Evolutionary conservation across 768 basidiomycete species (phyloP).

Genomic region (Serendipita vermifera): DNA sequence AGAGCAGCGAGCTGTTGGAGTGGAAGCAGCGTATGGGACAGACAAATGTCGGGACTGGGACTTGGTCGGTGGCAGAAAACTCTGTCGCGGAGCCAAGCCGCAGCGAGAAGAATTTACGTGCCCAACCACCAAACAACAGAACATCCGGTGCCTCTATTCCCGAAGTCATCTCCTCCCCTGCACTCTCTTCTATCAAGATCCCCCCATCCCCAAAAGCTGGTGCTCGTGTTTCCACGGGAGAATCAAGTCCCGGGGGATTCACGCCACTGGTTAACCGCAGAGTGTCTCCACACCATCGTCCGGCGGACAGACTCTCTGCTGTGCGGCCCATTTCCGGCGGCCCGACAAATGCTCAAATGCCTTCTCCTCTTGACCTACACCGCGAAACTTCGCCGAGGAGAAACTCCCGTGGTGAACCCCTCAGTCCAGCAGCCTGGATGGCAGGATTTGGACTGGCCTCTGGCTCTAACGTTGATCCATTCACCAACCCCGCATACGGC

Average conservation of each 20-base stretch:
- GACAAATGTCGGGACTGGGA: too few relatives aligned
- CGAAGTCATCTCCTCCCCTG: too few relatives aligned
- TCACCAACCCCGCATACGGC: neutral
- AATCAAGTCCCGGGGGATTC: too few relatives aligned
- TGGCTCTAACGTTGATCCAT: neutral
- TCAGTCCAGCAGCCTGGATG: constrained; percentile 5
- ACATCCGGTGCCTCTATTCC: too few relatives aligned
- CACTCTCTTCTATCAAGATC: too few relatives aligned
- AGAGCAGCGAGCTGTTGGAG: constrained; percentile 4
- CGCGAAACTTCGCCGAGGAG: neutral
- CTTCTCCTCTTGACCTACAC: neutral
- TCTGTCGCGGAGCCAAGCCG: too few relatives aligned
- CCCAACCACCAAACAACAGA: too few relatives aligned
- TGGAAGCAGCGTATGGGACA: neutral
- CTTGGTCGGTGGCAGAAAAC: too few relatives aligned
- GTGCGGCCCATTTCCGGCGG: constrained; percentile 2
- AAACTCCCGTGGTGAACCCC: neutral
- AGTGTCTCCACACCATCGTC: neutral
- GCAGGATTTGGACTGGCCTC: neutral
- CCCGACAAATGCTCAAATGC: neutral
- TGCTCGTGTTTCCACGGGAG: too few relatives aligned
- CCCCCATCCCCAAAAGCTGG: too few relatives aligned
- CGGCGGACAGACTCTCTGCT: neutral
- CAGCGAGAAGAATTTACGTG: too few relatives aligned
- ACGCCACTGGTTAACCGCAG: neutral